Base-by-base conservation (phyloP, 2,329 filamentous ascomycete genomes). In the Nigrospora osmanthi region DNA sequence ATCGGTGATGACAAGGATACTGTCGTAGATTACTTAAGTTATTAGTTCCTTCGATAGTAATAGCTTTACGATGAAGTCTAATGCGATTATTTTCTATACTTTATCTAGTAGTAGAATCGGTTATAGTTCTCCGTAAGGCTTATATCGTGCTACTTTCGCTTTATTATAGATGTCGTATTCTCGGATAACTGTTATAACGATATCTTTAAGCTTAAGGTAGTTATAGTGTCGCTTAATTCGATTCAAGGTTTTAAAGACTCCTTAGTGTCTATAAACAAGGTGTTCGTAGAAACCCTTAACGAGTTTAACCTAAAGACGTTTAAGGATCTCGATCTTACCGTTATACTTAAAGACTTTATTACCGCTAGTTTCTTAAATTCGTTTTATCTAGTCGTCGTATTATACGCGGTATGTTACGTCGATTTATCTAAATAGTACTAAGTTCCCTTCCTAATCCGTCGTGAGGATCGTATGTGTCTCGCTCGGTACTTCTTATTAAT, bases 181-280 rank as follows among this genome's bases (percentile, higher is more conserved):
- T 14, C 34, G 28, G 16, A 46, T 35, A 14, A 19, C 38, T 23
- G n/a, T n/a, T n/a, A 5, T n/a, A 7, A 39, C n/a, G n/a, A n/a
- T n/a, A n/a, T n/a, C n/a, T n/a, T n/a, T n/a, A n/a, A n/a, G n/a
- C n/a, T n/a, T n/a, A n/a, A n/a, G n/a, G n/a, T n/a, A 43, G 19
- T 43, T 35, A 16, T 35, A 46, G 30, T 28, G 11, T 34, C 40
- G 17, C 30, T 30, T 13, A 35, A 43, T 42, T 28, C 23, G 2
- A 15, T 36, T 30, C 13, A 19, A 32, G 2, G 17, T 43, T 39
- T 47, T 47, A 39, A 32, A 46, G 10, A 42, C 30, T 30, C 40
- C 35, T 40, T 39, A 39, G 17, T 39, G 28, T 14, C 7, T 30
- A 30, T 39, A 23, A 23, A 39, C 11, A 30, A 4, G 4, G 11